A percentile compares a stretch with the other conserved stretches of the same genome.
Evolutionary conservation across 352 stramenopile species (phyloP).

Genomic region (Aphanomyces euteiches): DNA sequence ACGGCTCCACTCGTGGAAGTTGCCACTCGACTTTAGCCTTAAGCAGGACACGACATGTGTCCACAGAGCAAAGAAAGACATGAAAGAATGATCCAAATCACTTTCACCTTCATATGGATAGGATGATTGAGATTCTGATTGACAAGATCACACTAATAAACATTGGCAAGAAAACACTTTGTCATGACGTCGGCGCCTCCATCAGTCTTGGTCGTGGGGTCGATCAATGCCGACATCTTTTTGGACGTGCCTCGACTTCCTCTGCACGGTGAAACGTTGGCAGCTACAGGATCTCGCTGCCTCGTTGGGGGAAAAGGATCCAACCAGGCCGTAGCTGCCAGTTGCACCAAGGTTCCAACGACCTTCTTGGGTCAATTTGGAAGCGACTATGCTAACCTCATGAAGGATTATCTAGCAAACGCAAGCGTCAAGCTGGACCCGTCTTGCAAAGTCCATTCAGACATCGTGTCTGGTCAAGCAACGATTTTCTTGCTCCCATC

Average conservation of each 20-base stretch:
- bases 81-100: too few relatives aligned
- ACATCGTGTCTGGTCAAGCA: conserved; percentile 55
- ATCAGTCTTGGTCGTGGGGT: conserved; percentile 67
- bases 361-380: conserved; percentile 72
- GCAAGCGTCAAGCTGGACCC: conserved; percentile 42
- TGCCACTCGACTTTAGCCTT: too few relatives aligned
- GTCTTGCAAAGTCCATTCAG: conserved; percentile 38
- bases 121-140: too few relatives aligned
- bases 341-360: conserved; percentile 34
- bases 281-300: conserved; percentile 49
- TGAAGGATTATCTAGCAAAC: conserved; percentile 41
- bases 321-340: conserved; percentile 68
- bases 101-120: too few relatives aligned
- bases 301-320: conserved; percentile 71
- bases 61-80: too few relatives aligned
- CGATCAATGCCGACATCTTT: conserved; percentile 79
- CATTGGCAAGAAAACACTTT: too few relatives aligned
- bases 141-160: too few relatives aligned
- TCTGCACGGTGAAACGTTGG: conserved; percentile 61
- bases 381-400: conserved; percentile 54
- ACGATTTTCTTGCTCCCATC: conserved; percentile 81
- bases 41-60: too few relatives aligned
- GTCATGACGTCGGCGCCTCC: background rate
- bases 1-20: too few relatives aligned
- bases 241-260: conserved; percentile 68